Percentiles rank a stretch among this genome's conserved stretches.
These are phyloP conservation scores for Monosporozyma servazzii DNA, from an alignment of 805 yeast species.

Conservation along the genomic window DNA sequence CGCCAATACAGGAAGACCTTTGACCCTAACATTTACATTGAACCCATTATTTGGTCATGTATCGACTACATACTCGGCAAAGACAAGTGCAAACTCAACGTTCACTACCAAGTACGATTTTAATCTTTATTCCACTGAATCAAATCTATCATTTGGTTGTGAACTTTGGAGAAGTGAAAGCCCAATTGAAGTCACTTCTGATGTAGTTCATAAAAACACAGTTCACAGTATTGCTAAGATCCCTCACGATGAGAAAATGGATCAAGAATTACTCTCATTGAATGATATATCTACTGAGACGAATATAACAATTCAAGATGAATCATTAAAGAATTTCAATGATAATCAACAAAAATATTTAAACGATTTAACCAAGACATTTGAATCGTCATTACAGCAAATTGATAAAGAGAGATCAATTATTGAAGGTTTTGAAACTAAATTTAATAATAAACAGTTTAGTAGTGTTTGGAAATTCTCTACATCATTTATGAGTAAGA, in stretches of 20 bases:
- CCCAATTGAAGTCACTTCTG: neutral
- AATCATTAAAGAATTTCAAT: neutral
- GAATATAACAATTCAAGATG: neutral
- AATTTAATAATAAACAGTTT: constrained; percentile 46
- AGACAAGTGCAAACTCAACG: constrained; percentile 64
- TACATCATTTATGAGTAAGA: constrained; percentile 55
- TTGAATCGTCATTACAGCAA: constrained; percentile 27
- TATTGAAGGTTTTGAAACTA: constrained; percentile 42
- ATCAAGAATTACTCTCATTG: neutral
- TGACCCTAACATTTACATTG: constrained; percentile 75
- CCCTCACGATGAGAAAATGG: constrained; percentile 39
- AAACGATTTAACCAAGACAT: constrained; percentile 23
- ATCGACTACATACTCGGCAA: constrained; percentile 78
- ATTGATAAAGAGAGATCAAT: constrained; percentile 32
- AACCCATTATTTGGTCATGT: constrained; percentile 89
- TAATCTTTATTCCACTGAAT: constrained; percentile 81
- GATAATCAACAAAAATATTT: constrained; percentile 14
- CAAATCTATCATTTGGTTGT: constrained; percentile 78
- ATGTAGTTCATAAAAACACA: neutral
- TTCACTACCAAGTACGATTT: constrained; percentile 82
- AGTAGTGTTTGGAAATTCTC: constrained; percentile 66
- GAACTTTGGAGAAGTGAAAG: constrained; percentile 50
- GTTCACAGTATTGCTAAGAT: neutral
- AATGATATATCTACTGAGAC: neutral
- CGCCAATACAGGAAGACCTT: constrained; percentile 78